These are phyloP conservation scores for Wakefieldia striispora DNA, from an alignment of 768 basidiomycete species.

Conservation along the genomic window DNA sequence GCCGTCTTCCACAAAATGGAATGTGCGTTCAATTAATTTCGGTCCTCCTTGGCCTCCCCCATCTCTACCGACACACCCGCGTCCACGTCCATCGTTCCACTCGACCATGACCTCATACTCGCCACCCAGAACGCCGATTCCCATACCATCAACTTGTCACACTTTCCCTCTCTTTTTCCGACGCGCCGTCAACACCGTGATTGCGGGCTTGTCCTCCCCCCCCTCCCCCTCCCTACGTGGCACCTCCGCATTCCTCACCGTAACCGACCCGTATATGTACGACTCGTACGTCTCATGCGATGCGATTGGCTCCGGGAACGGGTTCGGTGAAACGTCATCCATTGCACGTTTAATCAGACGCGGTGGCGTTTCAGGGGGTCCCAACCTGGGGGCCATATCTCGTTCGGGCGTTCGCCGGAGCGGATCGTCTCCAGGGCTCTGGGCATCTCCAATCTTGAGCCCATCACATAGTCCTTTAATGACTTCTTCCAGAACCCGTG, in stretches of 20 bases:
- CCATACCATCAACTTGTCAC: not conserved
- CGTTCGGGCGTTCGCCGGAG: constrained; percentile 44
- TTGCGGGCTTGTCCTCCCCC: constrained; percentile 21
- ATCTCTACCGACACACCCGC: not conserved
- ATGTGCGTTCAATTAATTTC: constrained; percentile 9
- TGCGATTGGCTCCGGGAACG: constrained; percentile 63
- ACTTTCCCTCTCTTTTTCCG: constrained; percentile 45
- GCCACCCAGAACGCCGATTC: too few relatives aligned
- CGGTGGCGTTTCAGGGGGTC: constrained; percentile 49
- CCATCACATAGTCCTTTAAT: constrained; percentile 74
- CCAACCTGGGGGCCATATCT: constrained; percentile 7
- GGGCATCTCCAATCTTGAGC: constrained; percentile 28
- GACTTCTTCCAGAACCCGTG: constrained; percentile 65
- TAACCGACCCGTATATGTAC: constrained; percentile 57
- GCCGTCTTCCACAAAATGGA: constrained; percentile 18
- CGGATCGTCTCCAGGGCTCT: constrained; percentile 21
- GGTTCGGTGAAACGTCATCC: constrained; percentile 59
- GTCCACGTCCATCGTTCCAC: not conserved
- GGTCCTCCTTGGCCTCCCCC: too few relatives aligned
- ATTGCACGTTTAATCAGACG: constrained; percentile 29
- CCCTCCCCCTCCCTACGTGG: constrained; percentile 22
- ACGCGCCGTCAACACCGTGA: constrained; percentile 62
- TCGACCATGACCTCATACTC: constrained; percentile 8
- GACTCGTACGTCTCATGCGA: constrained; percentile 59
- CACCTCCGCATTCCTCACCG: constrained; percentile 47